Conservation (phyloP, 805 yeast species). For the Candida dendrica region DNA sequence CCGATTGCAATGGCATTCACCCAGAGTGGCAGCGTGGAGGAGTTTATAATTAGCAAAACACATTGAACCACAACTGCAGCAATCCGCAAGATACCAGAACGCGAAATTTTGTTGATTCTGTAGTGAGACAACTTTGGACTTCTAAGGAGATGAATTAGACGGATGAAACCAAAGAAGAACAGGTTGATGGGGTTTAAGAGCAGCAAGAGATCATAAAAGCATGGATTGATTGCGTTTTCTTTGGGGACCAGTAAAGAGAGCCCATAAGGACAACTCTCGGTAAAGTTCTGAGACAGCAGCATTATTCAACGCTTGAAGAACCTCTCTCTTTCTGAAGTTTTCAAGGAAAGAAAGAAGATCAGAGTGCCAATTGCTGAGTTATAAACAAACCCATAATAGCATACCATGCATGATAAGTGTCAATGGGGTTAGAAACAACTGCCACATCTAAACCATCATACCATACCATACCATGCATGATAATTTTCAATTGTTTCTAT, state of each 20-base stretch:
- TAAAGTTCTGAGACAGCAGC: no score
- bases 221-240: conserved; percentile 21
- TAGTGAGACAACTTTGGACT: conserved; percentile 1
- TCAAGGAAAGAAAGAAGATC: no score
- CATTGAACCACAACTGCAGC: conserved; percentile 4
- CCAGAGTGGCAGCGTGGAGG: conserved; percentile 1
- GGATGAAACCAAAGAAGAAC: conserved; percentile 10
- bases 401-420: no score
- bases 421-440: no score
- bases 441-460: no score
- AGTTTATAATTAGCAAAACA: conserved; percentile 1
- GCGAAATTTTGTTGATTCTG: conserved; percentile 9
- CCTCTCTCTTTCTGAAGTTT: no score
- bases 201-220: conserved; percentile 12
- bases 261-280: conserved; percentile 5
- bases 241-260: conserved; percentile 12
- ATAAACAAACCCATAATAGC: no score
- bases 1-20: conserved; percentile 12
- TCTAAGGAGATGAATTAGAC: conserved; percentile 5
- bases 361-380: no score
- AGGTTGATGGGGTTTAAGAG: conserved; percentile 6
- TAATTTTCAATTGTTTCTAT: no score
- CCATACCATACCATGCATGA: no score
- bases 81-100: conserved; percentile 7
- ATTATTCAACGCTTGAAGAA: no score